Conservation (phyloP, 2,329 filamentous ascomycete genomes). For the Grosmannia serpens region DNA sequence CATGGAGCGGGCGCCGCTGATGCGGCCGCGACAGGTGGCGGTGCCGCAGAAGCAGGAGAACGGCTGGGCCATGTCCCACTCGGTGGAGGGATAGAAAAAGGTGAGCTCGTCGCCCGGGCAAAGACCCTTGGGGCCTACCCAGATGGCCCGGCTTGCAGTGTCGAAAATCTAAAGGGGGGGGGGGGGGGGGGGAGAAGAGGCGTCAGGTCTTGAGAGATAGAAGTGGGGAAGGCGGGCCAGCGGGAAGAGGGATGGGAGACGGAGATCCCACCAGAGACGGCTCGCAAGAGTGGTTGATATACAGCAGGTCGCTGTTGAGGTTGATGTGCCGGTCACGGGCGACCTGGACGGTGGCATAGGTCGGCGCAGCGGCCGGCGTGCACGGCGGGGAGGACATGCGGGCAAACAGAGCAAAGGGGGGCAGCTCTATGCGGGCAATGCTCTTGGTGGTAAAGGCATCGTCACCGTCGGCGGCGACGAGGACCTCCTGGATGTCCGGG, state of each 20-base stretch:
- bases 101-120: conserved; percentile 46
- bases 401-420: conserved; percentile 54
- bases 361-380: conserved; percentile 40
- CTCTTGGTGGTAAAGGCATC: conserved; percentile 49
- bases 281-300: conserved; percentile 58
- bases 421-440: conserved; percentile 40
- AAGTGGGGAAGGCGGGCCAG: neutral
- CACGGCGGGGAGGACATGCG: conserved; percentile 55
- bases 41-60: conserved; percentile 55
- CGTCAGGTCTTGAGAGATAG: neutral
- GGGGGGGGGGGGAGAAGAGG: neutral
- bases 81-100: conserved; percentile 67
- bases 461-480: conserved; percentile 35
- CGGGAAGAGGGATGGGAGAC: neutral
- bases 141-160: conserved; percentile 41
- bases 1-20: conserved; percentile 54
- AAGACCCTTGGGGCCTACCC: conserved; percentile 46
- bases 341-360: conserved; percentile 54
- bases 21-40: conserved; percentile 45
- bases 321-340: conserved; percentile 44
- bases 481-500: conserved; percentile 44
- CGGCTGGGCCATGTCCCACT: conserved; percentile 63
- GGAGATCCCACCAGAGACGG: conserved; percentile 45
- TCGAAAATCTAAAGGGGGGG: conserved; percentile 43
- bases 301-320: conserved; percentile 54